phyloP scores from a whole-genome alignment of 805 yeast genomes.

The Kluyveromyces dobzhanskii region DNA sequence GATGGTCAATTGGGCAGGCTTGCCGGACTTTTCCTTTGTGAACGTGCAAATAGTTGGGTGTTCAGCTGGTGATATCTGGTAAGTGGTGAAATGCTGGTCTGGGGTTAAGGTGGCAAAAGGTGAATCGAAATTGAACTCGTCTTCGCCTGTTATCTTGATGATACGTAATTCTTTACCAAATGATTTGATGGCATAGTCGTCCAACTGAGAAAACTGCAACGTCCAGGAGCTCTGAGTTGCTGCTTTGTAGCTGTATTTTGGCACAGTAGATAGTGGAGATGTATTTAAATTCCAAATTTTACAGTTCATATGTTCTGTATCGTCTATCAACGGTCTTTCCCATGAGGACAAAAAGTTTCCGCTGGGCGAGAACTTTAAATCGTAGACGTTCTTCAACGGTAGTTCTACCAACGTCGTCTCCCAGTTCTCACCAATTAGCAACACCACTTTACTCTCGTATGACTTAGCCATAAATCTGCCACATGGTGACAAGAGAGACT shows the following conservation, averaged over 20 bases:
- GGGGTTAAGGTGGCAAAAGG: slow-evolving; percentile 52
- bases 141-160: slow-evolving; percentile 37
- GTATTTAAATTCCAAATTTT: slow-evolving; percentile 56
- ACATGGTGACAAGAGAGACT: slow-evolving; percentile 28
- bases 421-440: slow-evolving; percentile 23
- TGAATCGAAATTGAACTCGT: slow-evolving; percentile 36
- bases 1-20: slow-evolving; percentile 82
- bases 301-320: slow-evolving; percentile 70
- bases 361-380: slow-evolving; percentile 79
- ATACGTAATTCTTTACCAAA: slow-evolving; percentile 26
- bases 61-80: slow-evolving; percentile 80
- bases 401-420: slow-evolving; percentile 15
- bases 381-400: slow-evolving; percentile 58
- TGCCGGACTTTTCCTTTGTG: slow-evolving; percentile 76
- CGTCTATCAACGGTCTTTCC: slow-evolving; percentile 77
- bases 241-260: slow-evolving; percentile 49
- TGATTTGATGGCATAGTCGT: slow-evolving; percentile 24
- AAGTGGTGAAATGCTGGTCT: slow-evolving; percentile 31
- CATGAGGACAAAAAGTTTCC: slow-evolving; percentile 80
- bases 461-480: slow-evolving; percentile 29
- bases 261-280: slow-evolving; percentile 32
- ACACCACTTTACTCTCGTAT: slow-evolving; percentile 19
- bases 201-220: slow-evolving; percentile 29
- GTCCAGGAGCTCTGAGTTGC: slow-evolving; percentile 85
- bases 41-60: slow-evolving; percentile 88